Evolutionary conservation across 2,329 filamentous ascomycete species (phyloP).

Genomic region (Microascus cirrosus): DNA sequence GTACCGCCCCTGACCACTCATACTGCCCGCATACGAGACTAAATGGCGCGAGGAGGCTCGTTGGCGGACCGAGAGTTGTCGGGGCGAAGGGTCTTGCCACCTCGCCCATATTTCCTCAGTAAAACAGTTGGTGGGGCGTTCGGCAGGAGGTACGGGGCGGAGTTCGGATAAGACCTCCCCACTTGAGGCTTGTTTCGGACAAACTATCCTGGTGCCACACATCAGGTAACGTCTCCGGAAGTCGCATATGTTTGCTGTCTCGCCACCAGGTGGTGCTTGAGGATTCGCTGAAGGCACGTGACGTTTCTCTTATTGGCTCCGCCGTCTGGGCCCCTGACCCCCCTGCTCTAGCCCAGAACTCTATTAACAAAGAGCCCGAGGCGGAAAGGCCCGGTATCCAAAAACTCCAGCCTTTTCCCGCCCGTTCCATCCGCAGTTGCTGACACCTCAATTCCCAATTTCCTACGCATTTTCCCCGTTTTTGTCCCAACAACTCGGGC

Average conservation of each 20-base stretch:
- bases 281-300: neutral
- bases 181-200: constrained; percentile 62
- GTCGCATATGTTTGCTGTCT: neutral
- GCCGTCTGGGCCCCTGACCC: neutral
- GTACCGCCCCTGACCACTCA: neutral
- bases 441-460: constrained; percentile 2
- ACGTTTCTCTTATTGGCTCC: neutral
- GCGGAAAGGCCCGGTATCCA: constrained; percentile 4
- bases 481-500: neutral
- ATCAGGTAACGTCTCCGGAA: neutral
- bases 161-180: neutral
- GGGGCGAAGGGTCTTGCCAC: neutral
- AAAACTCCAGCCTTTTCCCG: neutral
- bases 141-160: neutral
- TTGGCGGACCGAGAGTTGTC: neutral
- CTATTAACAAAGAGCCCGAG: neutral
- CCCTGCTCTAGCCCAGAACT: constrained; percentile 3
- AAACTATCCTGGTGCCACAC: constrained; percentile 28
- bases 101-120: neutral
- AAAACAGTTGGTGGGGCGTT: neutral
- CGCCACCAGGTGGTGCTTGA: neutral
- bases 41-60: neutral
- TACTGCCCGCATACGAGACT: neutral
- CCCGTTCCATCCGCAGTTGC: neutral
- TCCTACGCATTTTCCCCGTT: neutral